Conservation (phyloP, 805 yeast species). For the Metschnikowia colocasiae region DNA sequence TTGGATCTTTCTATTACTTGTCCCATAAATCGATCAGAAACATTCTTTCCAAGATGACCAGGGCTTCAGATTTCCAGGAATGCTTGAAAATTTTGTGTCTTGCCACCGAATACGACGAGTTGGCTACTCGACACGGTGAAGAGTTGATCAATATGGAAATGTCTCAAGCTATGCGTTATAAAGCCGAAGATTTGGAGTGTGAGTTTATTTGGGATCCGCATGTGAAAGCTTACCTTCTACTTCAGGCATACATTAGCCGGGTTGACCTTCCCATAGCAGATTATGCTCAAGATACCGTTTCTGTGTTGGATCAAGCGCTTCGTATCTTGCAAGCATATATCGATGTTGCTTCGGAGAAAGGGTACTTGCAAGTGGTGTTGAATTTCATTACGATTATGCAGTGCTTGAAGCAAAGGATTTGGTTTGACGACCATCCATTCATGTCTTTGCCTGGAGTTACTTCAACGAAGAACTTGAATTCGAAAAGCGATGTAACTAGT, state of each 20-base stretch:
- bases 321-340: conserved; percentile 92
- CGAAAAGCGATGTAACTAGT: conserved; percentile 14
- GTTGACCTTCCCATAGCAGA: conserved; percentile 90
- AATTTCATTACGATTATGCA: conserved; percentile 70
- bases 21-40: conserved; percentile 85
- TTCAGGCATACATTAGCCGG: conserved; percentile 70
- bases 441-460: conserved; percentile 49
- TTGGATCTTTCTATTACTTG: conserved; percentile 87
- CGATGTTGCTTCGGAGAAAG: conserved; percentile 84
- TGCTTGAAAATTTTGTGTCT: conserved; percentile 58
- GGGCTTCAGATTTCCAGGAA: conserved; percentile 46
- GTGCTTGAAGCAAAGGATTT: conserved; percentile 80
- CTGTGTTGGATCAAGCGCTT: conserved; percentile 89
- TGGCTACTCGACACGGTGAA: conserved; percentile 90
- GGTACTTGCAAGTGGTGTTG: conserved; percentile 60
- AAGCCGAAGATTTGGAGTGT: conserved; percentile 51
- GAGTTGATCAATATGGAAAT: conserved; percentile 60
- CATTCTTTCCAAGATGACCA: conserved; percentile 11
- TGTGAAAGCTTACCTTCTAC: conserved; percentile 66
- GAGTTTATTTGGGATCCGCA: conserved; percentile 84
- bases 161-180: conserved; percentile 57
- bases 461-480: neutral
- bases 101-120: conserved; percentile 79
- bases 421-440: conserved; percentile 79
- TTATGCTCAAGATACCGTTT: conserved; percentile 87